These are phyloP conservation scores for Phialocephala subalpina DNA, from an alignment of 2,329 filamentous ascomycete species.

Conservation along the genomic window DNA sequence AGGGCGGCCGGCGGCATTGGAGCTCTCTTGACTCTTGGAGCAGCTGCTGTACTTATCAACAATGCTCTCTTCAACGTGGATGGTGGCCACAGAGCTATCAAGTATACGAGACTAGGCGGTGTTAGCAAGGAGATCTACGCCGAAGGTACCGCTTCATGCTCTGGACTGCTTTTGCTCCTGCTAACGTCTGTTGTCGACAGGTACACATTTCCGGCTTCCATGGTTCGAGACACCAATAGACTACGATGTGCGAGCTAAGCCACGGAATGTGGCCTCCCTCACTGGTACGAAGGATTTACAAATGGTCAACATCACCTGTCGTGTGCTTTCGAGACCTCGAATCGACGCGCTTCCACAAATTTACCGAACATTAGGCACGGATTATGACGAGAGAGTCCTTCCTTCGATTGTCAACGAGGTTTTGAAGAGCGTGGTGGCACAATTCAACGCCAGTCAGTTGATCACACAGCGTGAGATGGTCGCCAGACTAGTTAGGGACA, in stretches of 20 bases:
- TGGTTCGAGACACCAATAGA: constrained; percentile 98
- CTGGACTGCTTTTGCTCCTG: constrained; percentile 15
- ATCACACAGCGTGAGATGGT: constrained; percentile 99
- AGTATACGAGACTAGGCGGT: constrained; percentile 91
- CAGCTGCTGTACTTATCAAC: constrained; percentile 62
- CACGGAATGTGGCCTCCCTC: constrained; percentile 93
- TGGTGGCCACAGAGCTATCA: constrained; percentile 98
- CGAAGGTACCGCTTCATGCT: constrained; percentile 71
- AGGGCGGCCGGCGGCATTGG: constrained; percentile 62
- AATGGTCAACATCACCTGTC: constrained; percentile 99
- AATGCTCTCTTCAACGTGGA: constrained; percentile 82
- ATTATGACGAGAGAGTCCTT: constrained; percentile 96
- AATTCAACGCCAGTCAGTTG: constrained; percentile 98
- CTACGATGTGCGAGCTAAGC: constrained; percentile 98
- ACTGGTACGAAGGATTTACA: constrained; percentile 99
- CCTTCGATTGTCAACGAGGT: constrained; percentile 99
- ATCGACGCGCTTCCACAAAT: constrained; percentile 93
- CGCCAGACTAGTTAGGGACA: constrained; percentile 88
- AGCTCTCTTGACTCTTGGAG: constrained; percentile 60
- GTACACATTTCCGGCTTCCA: constrained; percentile 91
- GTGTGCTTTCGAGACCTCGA: constrained; percentile 92
- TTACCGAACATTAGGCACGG: constrained; percentile 91
- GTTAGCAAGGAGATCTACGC: constrained; percentile 95
- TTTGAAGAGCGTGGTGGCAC: constrained; percentile 96
- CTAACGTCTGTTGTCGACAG: constrained; percentile 52